Conservation (phyloP, 306 rosid genomes). For the Hylodesmum podocarpum region DNA sequence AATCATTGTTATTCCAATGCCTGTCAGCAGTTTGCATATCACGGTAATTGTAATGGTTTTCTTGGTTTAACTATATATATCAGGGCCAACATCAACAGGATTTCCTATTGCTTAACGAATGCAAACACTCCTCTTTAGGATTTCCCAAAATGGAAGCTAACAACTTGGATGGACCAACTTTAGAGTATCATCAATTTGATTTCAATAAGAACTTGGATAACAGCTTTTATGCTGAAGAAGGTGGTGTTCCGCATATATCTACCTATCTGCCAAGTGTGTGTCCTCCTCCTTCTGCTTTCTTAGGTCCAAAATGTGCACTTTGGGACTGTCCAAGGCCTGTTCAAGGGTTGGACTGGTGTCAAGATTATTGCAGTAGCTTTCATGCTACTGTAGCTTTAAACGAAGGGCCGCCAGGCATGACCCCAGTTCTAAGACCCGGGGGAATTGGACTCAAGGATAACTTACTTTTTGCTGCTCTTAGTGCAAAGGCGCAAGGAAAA, state of each 20-base stretch:
- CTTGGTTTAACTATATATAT: constrained; percentile 48
- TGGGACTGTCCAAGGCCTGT: constrained; percentile 96
- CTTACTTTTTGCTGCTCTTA: constrained; percentile 72
- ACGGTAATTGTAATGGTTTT: constrained; percentile 25
- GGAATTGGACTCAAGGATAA: constrained; percentile 85
- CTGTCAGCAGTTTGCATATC: constrained; percentile 16
- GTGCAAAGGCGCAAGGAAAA: constrained; percentile 75
- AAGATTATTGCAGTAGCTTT: constrained; percentile 79
- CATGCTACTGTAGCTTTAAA: constrained; percentile 71
- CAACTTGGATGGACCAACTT: constrained; percentile 55
- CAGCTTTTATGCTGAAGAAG: constrained; percentile 53
- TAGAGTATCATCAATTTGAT: constrained; percentile 62
- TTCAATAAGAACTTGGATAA: constrained; percentile 53
- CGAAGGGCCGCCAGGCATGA: constrained; percentile 91
- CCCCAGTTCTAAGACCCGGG: constrained; percentile 81
- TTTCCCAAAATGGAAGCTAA: constrained; percentile 43
- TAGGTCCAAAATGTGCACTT: constrained; percentile 85
- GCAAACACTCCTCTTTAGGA: constrained; percentile 56
- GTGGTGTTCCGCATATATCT: constrained; percentile 47
- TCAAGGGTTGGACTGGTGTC: constrained; percentile 72
- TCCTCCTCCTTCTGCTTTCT: constrained; percentile 86
- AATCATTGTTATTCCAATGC: neutral
- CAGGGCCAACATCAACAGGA: constrained; percentile 53
- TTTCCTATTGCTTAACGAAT: constrained; percentile 51
- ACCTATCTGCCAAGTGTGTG: constrained; percentile 66